Evolutionary conservation across 345 rosid genomes (phyloP), one percentile per base, ranked within the genome.

Genomic region (Bruguiera parviflora): DNA sequence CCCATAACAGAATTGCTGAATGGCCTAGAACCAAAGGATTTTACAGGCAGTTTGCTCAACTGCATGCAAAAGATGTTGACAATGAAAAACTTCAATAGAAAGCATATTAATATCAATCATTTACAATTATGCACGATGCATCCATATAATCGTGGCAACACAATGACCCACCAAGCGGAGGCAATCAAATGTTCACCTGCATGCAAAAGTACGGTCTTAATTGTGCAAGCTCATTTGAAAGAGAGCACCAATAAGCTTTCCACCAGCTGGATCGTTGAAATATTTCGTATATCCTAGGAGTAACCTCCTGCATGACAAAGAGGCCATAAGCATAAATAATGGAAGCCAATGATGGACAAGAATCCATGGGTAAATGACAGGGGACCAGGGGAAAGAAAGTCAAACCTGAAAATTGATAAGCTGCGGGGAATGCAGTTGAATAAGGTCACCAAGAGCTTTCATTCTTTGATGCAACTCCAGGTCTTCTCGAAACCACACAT

Each of bases 401-500:
- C n/a, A 60, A 68, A 94, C 98, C 98, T 95, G 99, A 69, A 95
- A 88, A 76, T 96, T 89, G 64, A 95, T 88, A 53, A 95, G 49
- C 64, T 95, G 91, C 5, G 99, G 99, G 15, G 90, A 91, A 82
- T 95, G 96, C 56, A 84, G 77, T 67, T 86, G 82, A 65, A 95
- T 79, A 58, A 92, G 81, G 51, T 88, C 85, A 19, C 99, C 96
- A 3, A 92, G 77, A 3, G 97, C 90, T 80, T 84, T 83, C 96
- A 92, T 92, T 80, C 99, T 85, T 60, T 57, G 70, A 69, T 78
- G 81, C 80, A 95, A 28, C 82, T 92, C 99, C 76, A 95, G 71
- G 75, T 92, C 97, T 73, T 92, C 97, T 49, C 96, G 84, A 64
- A 95, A 95, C 99, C 99, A 95, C 66, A 95, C 92, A 87, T 95